Evolutionary conservation across 1,139 yeast species (phyloP).

Genomic region (Scheffersomyces lignicola): DNA sequence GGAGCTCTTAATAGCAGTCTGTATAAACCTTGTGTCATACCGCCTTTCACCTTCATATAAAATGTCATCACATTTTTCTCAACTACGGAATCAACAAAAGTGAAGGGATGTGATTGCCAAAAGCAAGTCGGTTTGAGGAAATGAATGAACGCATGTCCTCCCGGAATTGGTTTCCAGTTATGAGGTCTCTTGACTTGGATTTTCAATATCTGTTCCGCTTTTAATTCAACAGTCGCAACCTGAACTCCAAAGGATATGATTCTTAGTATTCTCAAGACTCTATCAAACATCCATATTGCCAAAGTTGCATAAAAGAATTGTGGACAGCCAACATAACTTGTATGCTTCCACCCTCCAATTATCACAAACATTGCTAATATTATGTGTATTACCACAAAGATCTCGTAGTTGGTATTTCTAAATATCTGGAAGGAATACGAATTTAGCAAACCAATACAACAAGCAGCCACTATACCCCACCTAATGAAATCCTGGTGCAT

Average conservation of each 20-base stretch:
- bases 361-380: slow-evolving; percentile 36
- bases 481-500: slow-evolving; percentile 29
- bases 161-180: slow-evolving; percentile 24
- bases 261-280: slow-evolving; percentile 23
- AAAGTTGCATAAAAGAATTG: slow-evolving; percentile 18
- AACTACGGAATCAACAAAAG: slow-evolving; percentile 42
- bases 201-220: slow-evolving; percentile 13
- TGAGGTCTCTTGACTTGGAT: slow-evolving; percentile 15
- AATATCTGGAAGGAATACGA: slow-evolving; percentile 30
- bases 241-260: slow-evolving; percentile 29
- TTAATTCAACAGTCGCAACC: slow-evolving; percentile 15
- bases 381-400: slow-evolving; percentile 39
- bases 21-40: slow-evolving; percentile 39
- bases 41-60: slow-evolving; percentile 47
- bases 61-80: slow-evolving; percentile 36
- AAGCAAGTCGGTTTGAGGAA: slow-evolving; percentile 49
- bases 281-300: slow-evolving; percentile 31
- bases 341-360: slow-evolving; percentile 55
- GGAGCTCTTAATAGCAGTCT: slow-evolving; percentile 15
- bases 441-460: slow-evolving; percentile 36
- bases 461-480: slow-evolving; percentile 52
- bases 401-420: slow-evolving; percentile 51
- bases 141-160: slow-evolving; percentile 57
- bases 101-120: slow-evolving; percentile 71
- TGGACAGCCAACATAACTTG: slow-evolving; percentile 17